phyloP scores from a whole-genome alignment of 805 yeast genomes.

The Saccharomycopsis babjevae region DNA sequence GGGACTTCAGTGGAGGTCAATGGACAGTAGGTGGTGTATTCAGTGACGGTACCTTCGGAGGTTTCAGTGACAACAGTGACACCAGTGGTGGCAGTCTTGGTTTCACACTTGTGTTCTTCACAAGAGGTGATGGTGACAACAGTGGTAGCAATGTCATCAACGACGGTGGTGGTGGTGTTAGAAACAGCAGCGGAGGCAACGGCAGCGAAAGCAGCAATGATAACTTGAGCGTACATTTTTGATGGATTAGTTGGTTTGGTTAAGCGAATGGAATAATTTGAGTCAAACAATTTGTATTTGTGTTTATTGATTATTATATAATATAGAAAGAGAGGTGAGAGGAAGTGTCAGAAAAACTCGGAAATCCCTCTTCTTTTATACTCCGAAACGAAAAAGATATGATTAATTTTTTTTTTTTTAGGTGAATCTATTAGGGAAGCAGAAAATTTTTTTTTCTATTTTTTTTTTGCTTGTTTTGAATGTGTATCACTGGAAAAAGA shows the following conservation, averaged over 20 bases:
- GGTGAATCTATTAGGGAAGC: no score
- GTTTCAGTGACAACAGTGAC: conserved; percentile 20
- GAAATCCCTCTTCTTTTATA: not conserved
- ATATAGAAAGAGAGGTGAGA: not conserved
- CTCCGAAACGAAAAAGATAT: no score
- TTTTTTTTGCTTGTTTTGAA: no score
- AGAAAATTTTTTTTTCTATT: no score
- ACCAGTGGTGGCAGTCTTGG: conserved; percentile 20
- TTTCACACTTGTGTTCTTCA: conserved; percentile 19
- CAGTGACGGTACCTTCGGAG: conserved; percentile 18
- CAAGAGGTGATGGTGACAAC: conserved; percentile 25
- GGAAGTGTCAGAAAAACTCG: not conserved
- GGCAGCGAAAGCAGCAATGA: conserved; percentile 11
- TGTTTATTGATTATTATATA: not conserved
- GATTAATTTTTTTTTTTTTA: no score
- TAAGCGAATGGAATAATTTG: not conserved
- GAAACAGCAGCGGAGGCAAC: conserved; percentile 11
- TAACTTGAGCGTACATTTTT: conserved; percentile 15
- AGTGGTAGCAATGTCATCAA: conserved; percentile 20
- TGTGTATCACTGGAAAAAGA: no score
- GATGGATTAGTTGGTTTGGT: not conserved
- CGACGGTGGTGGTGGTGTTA: conserved; percentile 13
- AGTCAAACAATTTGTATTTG: not conserved
- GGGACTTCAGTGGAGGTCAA: conserved; percentile 16
- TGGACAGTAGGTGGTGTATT: conserved; percentile 24